These are phyloP conservation scores for Elaeis guineensis DNA, from an alignment of 176 grass and related monocot species.

Conservation along the genomic window DNA sequence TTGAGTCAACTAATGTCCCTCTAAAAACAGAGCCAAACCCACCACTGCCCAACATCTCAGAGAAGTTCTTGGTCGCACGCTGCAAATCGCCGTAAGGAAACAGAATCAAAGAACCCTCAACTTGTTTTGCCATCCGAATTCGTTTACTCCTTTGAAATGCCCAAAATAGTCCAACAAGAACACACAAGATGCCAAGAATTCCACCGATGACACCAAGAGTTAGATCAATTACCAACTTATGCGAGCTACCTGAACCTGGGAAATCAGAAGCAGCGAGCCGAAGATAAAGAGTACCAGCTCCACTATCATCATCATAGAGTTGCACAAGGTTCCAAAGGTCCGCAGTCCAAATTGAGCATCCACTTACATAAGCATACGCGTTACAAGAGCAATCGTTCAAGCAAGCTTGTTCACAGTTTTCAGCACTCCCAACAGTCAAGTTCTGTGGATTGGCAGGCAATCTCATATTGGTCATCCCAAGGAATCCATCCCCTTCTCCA, in stretches of 20 bases:
- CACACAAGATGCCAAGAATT: too few relatives aligned
- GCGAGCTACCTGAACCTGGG: neutral
- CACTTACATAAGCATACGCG: conserved; percentile 14
- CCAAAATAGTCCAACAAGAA: too few relatives aligned
- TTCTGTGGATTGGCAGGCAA: neutral
- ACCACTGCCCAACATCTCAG: conserved; percentile 20
- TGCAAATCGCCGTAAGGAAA: conserved; percentile 24
- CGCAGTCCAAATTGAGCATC: conserved; percentile 11
- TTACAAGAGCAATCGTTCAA: conserved; percentile 29
- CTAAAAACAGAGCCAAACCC: too few relatives aligned
- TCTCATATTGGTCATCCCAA: conserved; percentile 15
- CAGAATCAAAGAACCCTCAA: neutral
- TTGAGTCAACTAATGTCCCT: too few relatives aligned
- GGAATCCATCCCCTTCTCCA: conserved; percentile 26
- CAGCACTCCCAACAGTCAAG: neutral
- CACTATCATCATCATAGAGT: conserved; percentile 12
- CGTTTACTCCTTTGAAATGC: too few relatives aligned
- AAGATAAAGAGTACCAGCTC: too few relatives aligned
- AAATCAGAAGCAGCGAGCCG: neutral
- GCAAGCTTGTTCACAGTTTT: conserved; percentile 31
- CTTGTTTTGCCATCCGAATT: too few relatives aligned
- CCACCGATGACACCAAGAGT: neutral
- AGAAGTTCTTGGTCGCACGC: conserved; percentile 32
- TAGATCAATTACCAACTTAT: neutral
- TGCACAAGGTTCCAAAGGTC: conserved; percentile 10